phyloP scores from a whole-genome alignment of 2,329 filamentous ascomycete species.

The Stylonectria norvegica region DNA sequence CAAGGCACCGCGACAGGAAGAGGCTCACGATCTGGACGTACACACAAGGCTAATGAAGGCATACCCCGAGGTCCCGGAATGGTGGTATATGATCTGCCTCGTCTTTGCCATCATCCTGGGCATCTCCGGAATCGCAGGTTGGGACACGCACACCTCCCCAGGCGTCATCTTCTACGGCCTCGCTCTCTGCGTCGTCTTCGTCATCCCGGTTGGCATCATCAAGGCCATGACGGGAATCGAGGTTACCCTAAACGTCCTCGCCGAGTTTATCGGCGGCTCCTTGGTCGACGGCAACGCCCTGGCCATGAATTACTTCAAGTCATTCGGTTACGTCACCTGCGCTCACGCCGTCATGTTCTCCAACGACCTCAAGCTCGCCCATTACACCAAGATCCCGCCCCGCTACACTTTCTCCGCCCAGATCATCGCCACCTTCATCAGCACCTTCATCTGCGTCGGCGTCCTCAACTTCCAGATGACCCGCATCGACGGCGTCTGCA shows the following conservation, averaged over 20 bases:
- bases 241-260: slow-evolving; percentile 51
- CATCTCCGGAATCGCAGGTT: slow-evolving; percentile 45
- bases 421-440: slow-evolving; percentile 54
- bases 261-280: slow-evolving; percentile 52
- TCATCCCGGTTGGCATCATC: slow-evolving; percentile 51
- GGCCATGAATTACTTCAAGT: slow-evolving; percentile 55
- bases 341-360: slow-evolving; percentile 51
- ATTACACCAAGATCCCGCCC: slow-evolving; percentile 60
- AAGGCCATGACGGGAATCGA: slow-evolving; percentile 52
- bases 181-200: slow-evolving; percentile 47
- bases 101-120: slow-evolving; percentile 44
- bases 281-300: slow-evolving; percentile 48
- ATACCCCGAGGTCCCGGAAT: slow-evolving; percentile 50
- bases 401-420: slow-evolving; percentile 57
- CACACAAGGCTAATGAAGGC: slow-evolving; percentile 48
- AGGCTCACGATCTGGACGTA: slow-evolving; percentile 41
- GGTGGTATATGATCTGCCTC: slow-evolving; percentile 50
- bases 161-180: slow-evolving; percentile 52
- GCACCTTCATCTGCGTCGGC: slow-evolving; percentile 48
- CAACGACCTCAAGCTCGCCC: slow-evolving; percentile 47
- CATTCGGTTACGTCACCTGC: slow-evolving; percentile 48
- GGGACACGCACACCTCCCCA: slow-evolving; percentile 49
- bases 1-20: slow-evolving; percentile 35
- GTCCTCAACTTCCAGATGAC: slow-evolving; percentile 50
- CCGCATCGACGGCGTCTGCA: slow-evolving; percentile 48